phyloP scores from a whole-genome alignment of 192 early-diverging fungal species.

The Coemansia sp. region DNA sequence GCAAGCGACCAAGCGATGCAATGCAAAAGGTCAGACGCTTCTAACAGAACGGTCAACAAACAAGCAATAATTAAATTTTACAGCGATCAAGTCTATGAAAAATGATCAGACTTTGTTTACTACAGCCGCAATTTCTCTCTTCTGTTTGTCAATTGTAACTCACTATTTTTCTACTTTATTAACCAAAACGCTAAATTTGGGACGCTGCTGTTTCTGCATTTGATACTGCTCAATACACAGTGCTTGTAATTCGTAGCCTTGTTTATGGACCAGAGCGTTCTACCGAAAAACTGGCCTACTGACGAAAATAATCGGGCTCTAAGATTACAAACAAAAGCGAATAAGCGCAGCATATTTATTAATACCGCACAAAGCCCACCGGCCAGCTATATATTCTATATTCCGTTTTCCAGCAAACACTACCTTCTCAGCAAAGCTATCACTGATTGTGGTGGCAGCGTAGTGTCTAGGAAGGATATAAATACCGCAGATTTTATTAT shows the following conservation, averaged over 20 bases:
- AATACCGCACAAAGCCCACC: background rate
- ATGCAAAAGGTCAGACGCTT: background rate
- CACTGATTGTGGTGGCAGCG: background rate
- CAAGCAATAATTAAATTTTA: background rate
- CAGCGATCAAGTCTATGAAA: background rate
- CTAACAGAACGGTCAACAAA: background rate
- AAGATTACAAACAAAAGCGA: background rate
- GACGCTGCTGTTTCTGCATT: background rate
- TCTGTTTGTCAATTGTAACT: background rate
- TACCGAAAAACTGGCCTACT: background rate
- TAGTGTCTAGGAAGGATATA: background rate
- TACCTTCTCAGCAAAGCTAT: conserved; percentile 1
- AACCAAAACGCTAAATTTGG: too few relatives aligned
- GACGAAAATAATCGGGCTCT: background rate
- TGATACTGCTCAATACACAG: background rate
- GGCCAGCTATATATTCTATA: conserved; percentile 7
- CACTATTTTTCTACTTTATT: background rate
- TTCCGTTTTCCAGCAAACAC: background rate
- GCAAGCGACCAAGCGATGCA: background rate
- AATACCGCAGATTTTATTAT: conserved; percentile 22
- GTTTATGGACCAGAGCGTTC: background rate
- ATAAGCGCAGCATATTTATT: background rate
- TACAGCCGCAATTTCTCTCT: background rate
- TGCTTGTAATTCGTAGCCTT: background rate
- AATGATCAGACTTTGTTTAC: background rate